phyloP scores from a whole-genome alignment of 1,139 yeast species.

The Geotrichum bryndzae region DNA sequence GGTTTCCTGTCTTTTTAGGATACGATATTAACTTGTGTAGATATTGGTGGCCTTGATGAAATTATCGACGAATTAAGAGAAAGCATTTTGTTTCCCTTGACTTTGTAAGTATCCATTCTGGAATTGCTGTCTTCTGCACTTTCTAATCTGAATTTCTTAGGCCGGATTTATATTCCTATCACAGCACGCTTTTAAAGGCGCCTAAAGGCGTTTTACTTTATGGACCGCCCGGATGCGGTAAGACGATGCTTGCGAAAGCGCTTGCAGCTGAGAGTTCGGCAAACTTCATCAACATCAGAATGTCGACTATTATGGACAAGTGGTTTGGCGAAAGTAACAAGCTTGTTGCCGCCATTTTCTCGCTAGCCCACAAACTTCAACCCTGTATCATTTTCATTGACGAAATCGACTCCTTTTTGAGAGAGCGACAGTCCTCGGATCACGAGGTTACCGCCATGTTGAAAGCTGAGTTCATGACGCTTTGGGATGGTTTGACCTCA shows the following conservation, averaged over 20 bases:
- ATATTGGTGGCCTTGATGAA: constrained; percentile 81
- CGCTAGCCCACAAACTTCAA: constrained; percentile 81
- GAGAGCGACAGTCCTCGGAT: constrained; percentile 79
- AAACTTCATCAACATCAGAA: constrained; percentile 80
- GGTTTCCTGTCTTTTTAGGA: not conserved
- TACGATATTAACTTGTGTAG: constrained; percentile 34
- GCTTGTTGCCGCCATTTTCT: constrained; percentile 87
- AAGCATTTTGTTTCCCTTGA: constrained; percentile 80
- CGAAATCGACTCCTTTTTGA: constrained; percentile 88
- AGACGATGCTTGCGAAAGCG: constrained; percentile 95
- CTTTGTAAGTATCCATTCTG: constrained; percentile 41
- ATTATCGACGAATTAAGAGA: constrained; percentile 82
- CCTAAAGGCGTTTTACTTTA: constrained; percentile 91
- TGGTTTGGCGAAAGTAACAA: constrained; percentile 98
- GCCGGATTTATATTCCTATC: constrained; percentile 58
- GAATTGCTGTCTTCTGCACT: constrained; percentile 15
- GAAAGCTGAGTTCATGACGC: constrained; percentile 95
- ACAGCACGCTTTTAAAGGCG: constrained; percentile 66
- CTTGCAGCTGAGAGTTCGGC: constrained; percentile 91
- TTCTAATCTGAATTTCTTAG: constrained; percentile 18
- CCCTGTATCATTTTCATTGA: constrained; percentile 95
- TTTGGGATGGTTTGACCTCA: constrained; percentile 87
- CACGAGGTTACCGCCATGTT: constrained; percentile 95
- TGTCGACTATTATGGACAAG: constrained; percentile 94
- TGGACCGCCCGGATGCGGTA: constrained; percentile 98